Percentiles rank a stretch among this genome's conserved stretches.
Evolutionary conservation across 768 basidiomycete species (phyloP).

Genomic region (Lanmaoa rubissima): DNA sequence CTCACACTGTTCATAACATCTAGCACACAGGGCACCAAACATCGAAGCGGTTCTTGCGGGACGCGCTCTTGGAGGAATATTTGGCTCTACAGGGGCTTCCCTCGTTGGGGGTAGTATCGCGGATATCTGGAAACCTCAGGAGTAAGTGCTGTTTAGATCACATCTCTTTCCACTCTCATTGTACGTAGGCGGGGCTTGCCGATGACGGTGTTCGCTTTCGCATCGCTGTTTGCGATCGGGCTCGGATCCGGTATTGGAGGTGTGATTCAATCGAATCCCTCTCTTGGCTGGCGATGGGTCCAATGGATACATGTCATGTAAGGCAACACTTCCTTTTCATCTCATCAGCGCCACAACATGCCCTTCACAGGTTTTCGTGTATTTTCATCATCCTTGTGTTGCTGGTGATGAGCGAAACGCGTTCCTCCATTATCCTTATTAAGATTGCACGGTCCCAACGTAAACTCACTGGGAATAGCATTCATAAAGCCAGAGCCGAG

Average conservation of each 20-base stretch:
- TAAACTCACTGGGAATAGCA: slow-evolving; percentile 58
- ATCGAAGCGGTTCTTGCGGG: slow-evolving; percentile 57
- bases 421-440: slow-evolving; percentile 66
- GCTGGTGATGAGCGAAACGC: slow-evolving; percentile 67
- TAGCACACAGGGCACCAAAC: slow-evolving; percentile 34
- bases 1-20: background rate
- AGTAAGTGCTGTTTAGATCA: slow-evolving; percentile 40
- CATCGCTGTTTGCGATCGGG: slow-evolving; percentile 56
- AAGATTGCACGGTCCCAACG: slow-evolving; percentile 62
- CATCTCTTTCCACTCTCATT: background rate
- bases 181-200: slow-evolving; percentile 62
- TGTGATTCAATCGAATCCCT: slow-evolving; percentile 58
- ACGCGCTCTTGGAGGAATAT: slow-evolving; percentile 59
- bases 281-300: slow-evolving; percentile 76
- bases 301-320: slow-evolving; percentile 75
- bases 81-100: slow-evolving; percentile 61
- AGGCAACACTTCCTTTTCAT: background rate
- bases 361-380: slow-evolving; percentile 46
- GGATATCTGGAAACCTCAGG: slow-evolving; percentile 63
- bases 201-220: slow-evolving; percentile 67
- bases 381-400: slow-evolving; percentile 47
- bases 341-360: background rate
- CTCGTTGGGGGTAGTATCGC: slow-evolving; percentile 70
- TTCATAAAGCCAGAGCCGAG: slow-evolving; percentile 61
- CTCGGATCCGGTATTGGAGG: slow-evolving; percentile 63